Conservation (phyloP, 2,329 filamentous ascomycete genomes). For the Aspergillus candidus region DNA sequence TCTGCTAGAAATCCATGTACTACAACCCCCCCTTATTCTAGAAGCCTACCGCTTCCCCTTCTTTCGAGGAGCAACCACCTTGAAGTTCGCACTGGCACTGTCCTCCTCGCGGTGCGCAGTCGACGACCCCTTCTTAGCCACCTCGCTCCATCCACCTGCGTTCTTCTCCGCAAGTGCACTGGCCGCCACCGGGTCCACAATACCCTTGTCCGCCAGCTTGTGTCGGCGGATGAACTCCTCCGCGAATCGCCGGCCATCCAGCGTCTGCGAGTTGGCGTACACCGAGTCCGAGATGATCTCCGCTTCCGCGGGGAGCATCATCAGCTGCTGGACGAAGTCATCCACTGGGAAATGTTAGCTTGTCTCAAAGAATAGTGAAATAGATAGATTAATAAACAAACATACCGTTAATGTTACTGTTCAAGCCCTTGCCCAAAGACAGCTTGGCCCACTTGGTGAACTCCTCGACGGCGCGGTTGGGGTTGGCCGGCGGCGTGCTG, state of each 20-base stretch:
- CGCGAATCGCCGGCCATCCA: constrained; percentile 88
- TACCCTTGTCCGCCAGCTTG: constrained; percentile 86
- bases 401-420: constrained; percentile 61
- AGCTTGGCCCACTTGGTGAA: constrained; percentile 88
- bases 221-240: constrained; percentile 92
- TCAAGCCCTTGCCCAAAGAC: constrained; percentile 69
- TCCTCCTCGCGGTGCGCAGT: constrained; percentile 45
- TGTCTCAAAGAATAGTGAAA: constrained; percentile 2
- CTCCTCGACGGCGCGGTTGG: constrained; percentile 71
- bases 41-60: constrained; percentile 60
- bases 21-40: constrained; percentile 38
- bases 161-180: constrained; percentile 48
- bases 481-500: constrained; percentile 38
- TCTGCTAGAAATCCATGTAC: not conserved
- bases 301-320: constrained; percentile 68
- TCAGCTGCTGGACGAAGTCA: constrained; percentile 69
- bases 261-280: constrained; percentile 77
- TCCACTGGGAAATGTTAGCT: constrained; percentile 56
- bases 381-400: constrained; percentile 7
- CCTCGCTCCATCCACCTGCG: constrained; percentile 83
- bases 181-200: constrained; percentile 60
- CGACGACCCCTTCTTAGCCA: constrained; percentile 78
- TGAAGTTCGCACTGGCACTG: constrained; percentile 60
- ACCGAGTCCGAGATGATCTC: constrained; percentile 85
- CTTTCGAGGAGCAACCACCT: constrained; percentile 87